phyloP scores from a whole-genome alignment of 768 basidiomycete species.

The Rhizopogon vesiculosus region DNA sequence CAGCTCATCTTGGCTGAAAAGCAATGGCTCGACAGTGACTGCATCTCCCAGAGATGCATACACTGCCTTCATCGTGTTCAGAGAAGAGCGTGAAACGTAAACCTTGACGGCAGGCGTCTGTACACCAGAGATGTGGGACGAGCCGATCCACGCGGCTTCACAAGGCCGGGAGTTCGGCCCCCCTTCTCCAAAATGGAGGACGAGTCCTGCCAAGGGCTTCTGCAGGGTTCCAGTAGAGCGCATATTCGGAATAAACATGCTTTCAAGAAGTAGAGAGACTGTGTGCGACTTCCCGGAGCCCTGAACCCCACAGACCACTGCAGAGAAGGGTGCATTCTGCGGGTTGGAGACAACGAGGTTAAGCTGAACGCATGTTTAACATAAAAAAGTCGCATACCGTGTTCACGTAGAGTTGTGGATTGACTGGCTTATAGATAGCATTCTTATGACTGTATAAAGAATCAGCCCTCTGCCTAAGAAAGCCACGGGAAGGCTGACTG shows the following conservation, averaged over 20 bases:
- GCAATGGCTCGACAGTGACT: slow-evolving; percentile 49
- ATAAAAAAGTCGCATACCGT: slow-evolving; percentile 37
- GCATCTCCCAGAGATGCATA: slow-evolving; percentile 48
- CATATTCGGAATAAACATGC: slow-evolving; percentile 57
- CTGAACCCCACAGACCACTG: slow-evolving; percentile 73
- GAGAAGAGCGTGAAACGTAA: slow-evolving; percentile 56
- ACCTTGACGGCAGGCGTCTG: slow-evolving; percentile 35
- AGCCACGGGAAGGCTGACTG: slow-evolving; percentile 30
- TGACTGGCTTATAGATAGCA: slow-evolving; percentile 27
- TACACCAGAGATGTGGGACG: slow-evolving; percentile 29
- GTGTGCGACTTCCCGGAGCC: slow-evolving; percentile 77
- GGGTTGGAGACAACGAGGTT: background rate
- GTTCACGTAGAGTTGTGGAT: slow-evolving; percentile 61
- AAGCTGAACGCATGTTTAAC: background rate
- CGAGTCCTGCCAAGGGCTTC: slow-evolving; percentile 56
- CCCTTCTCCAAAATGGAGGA: slow-evolving; percentile 69
- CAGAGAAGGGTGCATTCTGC: slow-evolving; percentile 72
- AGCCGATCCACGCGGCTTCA: slow-evolving; percentile 61
- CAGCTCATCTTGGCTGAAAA: slow-evolving; percentile 54
- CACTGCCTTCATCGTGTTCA: slow-evolving; percentile 55
- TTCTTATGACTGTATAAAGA: slow-evolving; percentile 26
- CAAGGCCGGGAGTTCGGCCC: slow-evolving; percentile 52
- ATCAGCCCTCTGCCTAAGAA: background rate
- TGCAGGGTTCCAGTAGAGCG: slow-evolving; percentile 44
- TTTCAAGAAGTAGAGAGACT: slow-evolving; percentile 62